Evolutionary conservation across 208 protist species (phyloP).

Genomic region (Leishmania turanica): DNA sequence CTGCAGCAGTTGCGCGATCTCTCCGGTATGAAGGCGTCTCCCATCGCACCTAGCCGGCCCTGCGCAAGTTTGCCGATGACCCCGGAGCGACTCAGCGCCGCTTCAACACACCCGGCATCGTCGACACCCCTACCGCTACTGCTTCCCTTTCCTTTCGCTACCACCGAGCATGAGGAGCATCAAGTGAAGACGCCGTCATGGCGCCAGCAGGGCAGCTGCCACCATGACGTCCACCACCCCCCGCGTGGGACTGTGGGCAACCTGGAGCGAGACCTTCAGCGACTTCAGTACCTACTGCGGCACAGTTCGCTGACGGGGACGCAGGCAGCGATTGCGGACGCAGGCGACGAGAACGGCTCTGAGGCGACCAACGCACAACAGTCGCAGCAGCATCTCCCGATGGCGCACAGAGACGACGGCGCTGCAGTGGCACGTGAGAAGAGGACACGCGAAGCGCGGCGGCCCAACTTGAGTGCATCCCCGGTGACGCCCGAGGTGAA

Average conservation of each 20-base stretch:
- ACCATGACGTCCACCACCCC: too few relatives aligned
- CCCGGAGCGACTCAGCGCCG: constrained; percentile 5
- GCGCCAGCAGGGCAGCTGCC: not conserved
- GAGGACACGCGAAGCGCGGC: constrained; percentile 7
- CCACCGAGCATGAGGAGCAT: not conserved
- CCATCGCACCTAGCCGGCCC: constrained; percentile 21
- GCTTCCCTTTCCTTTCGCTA: not conserved
- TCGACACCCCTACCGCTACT: not conserved
- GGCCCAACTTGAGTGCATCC: constrained; percentile 3
- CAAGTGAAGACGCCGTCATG: not conserved
- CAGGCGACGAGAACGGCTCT: not conserved
- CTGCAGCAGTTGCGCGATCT: constrained; percentile 31
- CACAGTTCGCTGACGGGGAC: constrained; percentile 12
- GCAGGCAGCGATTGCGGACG: too few relatives aligned
- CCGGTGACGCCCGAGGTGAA: constrained; percentile 26
- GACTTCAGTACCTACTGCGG: constrained; percentile 23
- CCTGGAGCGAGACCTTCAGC: constrained; percentile 22
- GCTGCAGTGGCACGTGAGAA: constrained; percentile 12
- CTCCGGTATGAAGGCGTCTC: constrained; percentile 25
- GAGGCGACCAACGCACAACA: not conserved
- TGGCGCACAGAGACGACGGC: not conserved
- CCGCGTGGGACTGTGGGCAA: not conserved
- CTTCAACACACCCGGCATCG: not conserved
- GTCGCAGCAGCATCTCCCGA: not conserved
- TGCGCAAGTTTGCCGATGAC: constrained; percentile 23